A percentile compares a stretch with the other conserved stretches of the same genome.
These are phyloP conservation scores for Eucalyptus decipiens DNA, from an alignment of 345 rosid genomes.

Conservation along the genomic window DNA sequence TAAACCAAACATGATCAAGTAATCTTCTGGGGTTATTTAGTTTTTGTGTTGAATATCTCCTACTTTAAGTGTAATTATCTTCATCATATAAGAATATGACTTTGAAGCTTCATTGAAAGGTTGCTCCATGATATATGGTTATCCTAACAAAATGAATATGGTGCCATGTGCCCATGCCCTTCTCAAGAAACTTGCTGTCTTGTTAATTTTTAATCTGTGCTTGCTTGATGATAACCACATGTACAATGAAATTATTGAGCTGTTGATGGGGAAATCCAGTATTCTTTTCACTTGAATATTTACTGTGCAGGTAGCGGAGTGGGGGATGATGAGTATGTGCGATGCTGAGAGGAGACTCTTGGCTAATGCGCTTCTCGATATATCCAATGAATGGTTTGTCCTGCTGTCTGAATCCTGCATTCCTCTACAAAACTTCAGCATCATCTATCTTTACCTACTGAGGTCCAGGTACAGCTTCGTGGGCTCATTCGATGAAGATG, in stretches of 20 bases:
- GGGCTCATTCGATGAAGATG: conserved; percentile 19
- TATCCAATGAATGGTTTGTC: conserved; percentile 33
- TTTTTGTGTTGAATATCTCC: background rate
- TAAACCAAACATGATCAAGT: background rate
- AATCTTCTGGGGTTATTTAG: background rate
- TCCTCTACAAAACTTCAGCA: conserved; percentile 24
- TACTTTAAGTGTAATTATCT: background rate
- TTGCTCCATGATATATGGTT: background rate
- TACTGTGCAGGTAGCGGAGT: conserved; percentile 16
- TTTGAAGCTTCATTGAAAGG: background rate
- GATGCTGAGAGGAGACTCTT: conserved; percentile 36
- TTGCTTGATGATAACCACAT: background rate
- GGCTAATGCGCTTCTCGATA: conserved; percentile 30
- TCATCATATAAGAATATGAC: background rate
- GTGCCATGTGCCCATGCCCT: background rate
- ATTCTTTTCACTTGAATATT: background rate
- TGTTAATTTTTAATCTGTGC: background rate
- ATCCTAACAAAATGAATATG: background rate
- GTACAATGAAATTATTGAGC: background rate
- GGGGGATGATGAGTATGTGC: conserved; percentile 41
- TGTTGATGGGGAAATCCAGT: background rate
- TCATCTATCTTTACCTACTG: conserved; percentile 15
- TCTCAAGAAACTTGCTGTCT: background rate
- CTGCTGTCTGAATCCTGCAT: conserved; percentile 32
- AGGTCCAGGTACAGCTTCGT: conserved; percentile 25